These are phyloP conservation scores for Fusarium papillatum DNA, from an alignment of 2,329 filamentous ascomycete genomes.

Conservation along the genomic window DNA sequence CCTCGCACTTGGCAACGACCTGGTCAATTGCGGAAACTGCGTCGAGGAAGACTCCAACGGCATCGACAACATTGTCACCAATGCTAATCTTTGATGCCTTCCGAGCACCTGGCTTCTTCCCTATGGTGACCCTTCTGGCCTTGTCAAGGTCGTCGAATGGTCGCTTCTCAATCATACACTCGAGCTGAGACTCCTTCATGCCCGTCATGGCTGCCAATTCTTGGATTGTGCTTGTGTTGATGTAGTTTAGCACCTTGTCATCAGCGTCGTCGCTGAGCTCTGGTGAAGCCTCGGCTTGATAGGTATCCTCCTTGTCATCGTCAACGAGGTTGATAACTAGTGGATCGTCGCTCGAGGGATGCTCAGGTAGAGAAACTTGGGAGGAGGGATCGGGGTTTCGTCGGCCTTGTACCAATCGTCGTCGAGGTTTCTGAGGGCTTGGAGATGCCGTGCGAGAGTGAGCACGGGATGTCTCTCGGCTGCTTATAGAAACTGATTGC, in stretches of 20 bases:
- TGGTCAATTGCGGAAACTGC: constrained; percentile 88
- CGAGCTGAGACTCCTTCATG: constrained; percentile 77
- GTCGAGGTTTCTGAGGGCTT: constrained; percentile 48
- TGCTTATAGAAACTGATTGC: constrained; percentile 32
- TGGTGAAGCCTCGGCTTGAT: constrained; percentile 51
- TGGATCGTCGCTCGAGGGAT: constrained; percentile 51
- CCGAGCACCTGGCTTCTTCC: constrained; percentile 60
- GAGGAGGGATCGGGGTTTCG: constrained; percentile 44
- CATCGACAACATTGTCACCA: constrained; percentile 66
- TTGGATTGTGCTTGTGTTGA: constrained; percentile 83
- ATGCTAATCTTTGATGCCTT: constrained; percentile 62
- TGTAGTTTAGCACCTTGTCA: constrained; percentile 77
- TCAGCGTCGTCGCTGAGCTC: constrained; percentile 48
- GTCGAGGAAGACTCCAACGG: constrained; percentile 78
- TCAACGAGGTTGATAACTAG: constrained; percentile 52
- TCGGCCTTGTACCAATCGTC: constrained; percentile 54
- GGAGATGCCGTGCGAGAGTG: constrained; percentile 39
- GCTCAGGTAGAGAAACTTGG: constrained; percentile 31
- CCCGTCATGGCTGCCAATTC: constrained; percentile 88
- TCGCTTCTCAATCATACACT: constrained; percentile 77
- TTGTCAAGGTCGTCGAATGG: constrained; percentile 79
- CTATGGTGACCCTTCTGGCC: constrained; percentile 74
- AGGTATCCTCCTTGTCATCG: constrained; percentile 58
- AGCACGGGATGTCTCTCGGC: constrained; percentile 25
- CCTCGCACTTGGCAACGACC: constrained; percentile 82